Conservation (phyloP, 768 basidiomycete genomes). For the Lentinula aciculospora region DNA sequence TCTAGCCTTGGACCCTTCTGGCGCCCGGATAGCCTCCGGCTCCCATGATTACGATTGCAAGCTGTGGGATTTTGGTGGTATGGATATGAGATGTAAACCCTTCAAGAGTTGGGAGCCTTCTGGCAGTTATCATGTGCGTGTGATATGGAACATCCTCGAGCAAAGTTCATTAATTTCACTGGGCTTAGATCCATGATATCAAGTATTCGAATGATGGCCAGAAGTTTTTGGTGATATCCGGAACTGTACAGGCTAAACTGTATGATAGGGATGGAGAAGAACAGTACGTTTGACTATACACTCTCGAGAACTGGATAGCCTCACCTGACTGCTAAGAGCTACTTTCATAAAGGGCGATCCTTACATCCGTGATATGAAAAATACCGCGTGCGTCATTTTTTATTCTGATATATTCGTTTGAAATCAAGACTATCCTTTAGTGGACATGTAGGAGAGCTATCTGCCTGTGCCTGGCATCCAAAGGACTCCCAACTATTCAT, state of each 20-base stretch:
- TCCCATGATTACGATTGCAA: conserved; percentile 98
- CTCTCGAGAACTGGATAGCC: conserved; percentile 28
- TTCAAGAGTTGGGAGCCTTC: conserved; percentile 97
- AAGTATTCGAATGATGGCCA: conserved; percentile 88
- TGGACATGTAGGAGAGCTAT: conserved; percentile 91
- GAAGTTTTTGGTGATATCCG: conserved; percentile 82
- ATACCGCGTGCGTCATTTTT: conserved; percentile 73
- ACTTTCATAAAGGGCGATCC: conserved; percentile 92
- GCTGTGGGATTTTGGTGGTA: conserved; percentile 99
- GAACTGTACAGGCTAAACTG: conserved; percentile 81
- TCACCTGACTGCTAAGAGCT: conserved; percentile 54
- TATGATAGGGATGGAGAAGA: conserved; percentile 94
- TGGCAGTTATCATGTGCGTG: conserved; percentile 80
- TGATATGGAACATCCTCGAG: neutral
- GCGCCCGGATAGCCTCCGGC: conserved; percentile 85
- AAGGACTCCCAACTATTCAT: conserved; percentile 80
- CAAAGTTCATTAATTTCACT: neutral
- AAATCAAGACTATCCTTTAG: conserved; percentile 32
- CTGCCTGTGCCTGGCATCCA: conserved; percentile 91
- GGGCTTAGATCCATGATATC: conserved; percentile 75
- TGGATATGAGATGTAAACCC: conserved; percentile 85
- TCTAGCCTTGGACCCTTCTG: conserved; percentile 87
- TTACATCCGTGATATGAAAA: conserved; percentile 97
- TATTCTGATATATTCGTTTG: conserved; percentile 4
- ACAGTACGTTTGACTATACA: conserved; percentile 49